These are phyloP conservation scores for Aspergillus coremiiformis DNA, from an alignment of 495 filamentous ascomycete species.

Conservation along the genomic window DNA sequence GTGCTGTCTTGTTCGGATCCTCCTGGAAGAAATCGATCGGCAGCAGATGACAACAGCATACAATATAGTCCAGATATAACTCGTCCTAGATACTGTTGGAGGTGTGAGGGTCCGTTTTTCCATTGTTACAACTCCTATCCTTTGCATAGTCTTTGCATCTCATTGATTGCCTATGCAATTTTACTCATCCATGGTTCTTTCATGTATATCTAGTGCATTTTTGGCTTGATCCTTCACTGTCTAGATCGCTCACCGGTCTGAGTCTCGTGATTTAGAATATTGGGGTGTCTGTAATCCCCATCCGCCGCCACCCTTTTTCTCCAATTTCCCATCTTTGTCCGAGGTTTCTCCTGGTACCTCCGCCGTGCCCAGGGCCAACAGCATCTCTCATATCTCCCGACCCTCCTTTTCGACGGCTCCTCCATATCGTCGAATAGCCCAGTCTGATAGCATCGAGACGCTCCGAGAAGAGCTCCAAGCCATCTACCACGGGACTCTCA, in stretches of 20 bases:
- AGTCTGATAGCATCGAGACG: background rate
- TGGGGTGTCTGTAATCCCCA: background rate
- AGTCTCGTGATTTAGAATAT: background rate
- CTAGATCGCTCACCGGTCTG: background rate
- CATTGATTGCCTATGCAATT: background rate
- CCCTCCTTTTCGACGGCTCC: background rate
- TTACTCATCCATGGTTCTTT: background rate
- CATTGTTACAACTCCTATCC: background rate
- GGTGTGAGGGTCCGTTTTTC: background rate
- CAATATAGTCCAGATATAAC: background rate
- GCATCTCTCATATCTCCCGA: background rate
- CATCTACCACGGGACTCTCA: background rate
- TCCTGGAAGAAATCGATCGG: background rate
- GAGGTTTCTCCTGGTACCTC: background rate
- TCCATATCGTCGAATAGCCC: background rate
- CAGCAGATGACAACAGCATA: background rate
- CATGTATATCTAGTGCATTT: background rate
- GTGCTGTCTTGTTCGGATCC: background rate
- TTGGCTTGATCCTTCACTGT: background rate
- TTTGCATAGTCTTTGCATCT: background rate
- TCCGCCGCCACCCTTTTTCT: background rate
- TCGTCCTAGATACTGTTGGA: background rate
- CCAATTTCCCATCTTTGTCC: background rate
- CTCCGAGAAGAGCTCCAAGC: constrained; percentile 2
- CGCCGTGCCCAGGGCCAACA: background rate